Conservation (phyloP, 768 basidiomycete species). For the Hortiboletus flavorubellus region DNA sequence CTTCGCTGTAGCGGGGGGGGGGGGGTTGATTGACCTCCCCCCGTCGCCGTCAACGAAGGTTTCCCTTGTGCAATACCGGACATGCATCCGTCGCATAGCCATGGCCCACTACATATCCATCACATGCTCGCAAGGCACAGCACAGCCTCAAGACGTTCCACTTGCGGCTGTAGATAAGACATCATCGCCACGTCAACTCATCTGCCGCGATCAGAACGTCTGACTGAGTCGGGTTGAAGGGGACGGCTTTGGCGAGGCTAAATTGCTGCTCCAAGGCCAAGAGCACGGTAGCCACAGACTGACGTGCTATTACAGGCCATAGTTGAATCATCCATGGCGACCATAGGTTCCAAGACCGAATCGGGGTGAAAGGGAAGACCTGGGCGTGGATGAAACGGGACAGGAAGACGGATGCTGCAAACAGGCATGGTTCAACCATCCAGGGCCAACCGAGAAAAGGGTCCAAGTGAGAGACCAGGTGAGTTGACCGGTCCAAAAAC, state of each 20-base stretch:
- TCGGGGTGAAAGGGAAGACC: neutral
- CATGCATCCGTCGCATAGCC: neutral
- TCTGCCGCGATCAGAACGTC: neutral
- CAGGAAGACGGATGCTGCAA: neutral
- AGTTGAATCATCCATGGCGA: neutral
- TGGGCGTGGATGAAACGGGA: neutral
- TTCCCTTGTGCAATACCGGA: too few relatives aligned
- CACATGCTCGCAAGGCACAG: neutral
- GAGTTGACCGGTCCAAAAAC: too few relatives aligned
- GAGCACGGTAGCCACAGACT: neutral
- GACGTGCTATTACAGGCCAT: neutral
- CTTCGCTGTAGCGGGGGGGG: too few relatives aligned
- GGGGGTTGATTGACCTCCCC: neutral
- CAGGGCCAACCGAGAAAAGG: too few relatives aligned
- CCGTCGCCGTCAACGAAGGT: neutral
- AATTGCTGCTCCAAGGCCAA: neutral
- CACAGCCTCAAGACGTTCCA: neutral
- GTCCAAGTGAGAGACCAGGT: too few relatives aligned
- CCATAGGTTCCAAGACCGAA: neutral
- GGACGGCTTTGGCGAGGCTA: neutral
- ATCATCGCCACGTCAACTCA: conserved; percentile 9
- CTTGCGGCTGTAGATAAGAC: neutral
- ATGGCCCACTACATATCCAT: too few relatives aligned
- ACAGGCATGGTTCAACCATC: neutral
- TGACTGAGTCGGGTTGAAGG: neutral